Evolutionary conservation across 2,329 filamentous ascomycete species (phyloP), one percentile per base, ranked within the genome.

Genomic region (Xylariaceae sp.): DNA sequence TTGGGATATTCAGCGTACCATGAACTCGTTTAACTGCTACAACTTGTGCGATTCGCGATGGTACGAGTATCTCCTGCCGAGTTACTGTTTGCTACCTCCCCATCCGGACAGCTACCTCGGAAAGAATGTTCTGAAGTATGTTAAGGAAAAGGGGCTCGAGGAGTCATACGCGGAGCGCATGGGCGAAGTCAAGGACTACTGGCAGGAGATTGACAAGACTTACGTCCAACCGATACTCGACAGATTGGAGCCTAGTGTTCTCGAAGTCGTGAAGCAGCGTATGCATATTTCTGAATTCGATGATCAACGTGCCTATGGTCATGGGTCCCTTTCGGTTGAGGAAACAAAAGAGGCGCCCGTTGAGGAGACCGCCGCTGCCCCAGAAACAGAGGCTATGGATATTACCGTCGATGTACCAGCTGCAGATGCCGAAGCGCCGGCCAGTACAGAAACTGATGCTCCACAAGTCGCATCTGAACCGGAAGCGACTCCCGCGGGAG

Each of bases 61-160:
- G 81, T 99, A 99, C 76, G 94, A 99, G 77, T 99, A 99, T 72
- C 80, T 99, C 55, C 90, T 99, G 74, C 94, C 94, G 2, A 94
- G 89, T 48, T 92, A 97, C 75, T 91, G 89, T 58, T 89, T 99
- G 67, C 77, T 99, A 37, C 94, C 94, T 17, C 94, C 94, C 0
- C 92, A 97, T 72, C 92, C 92, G 0, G 87, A 88, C 63, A 95
- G 90, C 62, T 96, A 84, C 72, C 75, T 99, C 42, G 92, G 90
- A 7, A 89, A 88, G 75, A 90, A 91, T 71, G 78, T 96, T n/a
- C 82, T 85, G n/a, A 85, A 93, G 68, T 78, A 86, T 56, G 90
- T 90, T 0, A 86, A 89, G 71, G 85, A 90, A 72, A 83, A 88
- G 55, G 86, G 85, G 1, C 85, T 89, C 51, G 76, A 89, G 48